These are phyloP conservation scores for Ulota crispa DNA, from an alignment of 225 moss, liverwort and hornwort genomes.

Conservation along the genomic window DNA sequence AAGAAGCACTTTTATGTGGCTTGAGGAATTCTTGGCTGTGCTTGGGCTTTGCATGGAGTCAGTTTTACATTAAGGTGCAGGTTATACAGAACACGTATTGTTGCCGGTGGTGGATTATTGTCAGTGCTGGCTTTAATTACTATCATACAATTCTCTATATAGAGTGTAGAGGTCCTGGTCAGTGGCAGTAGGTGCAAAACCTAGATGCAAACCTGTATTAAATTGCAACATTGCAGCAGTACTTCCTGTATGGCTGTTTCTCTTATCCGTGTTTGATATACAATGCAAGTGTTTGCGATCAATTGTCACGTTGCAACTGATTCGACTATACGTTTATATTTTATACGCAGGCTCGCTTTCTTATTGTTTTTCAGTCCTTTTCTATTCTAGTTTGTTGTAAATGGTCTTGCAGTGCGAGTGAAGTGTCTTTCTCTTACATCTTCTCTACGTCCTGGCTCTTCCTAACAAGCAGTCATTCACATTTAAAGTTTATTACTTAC, in stretches of 20 bases:
- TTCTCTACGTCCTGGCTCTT: no score
- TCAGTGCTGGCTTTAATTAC: background rate
- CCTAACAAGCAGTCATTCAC: no score
- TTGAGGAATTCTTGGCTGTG: background rate
- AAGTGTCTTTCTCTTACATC: no score
- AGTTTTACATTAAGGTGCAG: background rate
- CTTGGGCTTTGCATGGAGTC: background rate
- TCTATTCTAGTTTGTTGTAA: background rate
- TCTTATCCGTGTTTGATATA: background rate
- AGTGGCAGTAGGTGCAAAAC: background rate
- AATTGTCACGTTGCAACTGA: background rate
- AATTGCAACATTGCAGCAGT: constrained; percentile 15
- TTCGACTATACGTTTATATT: rapidly evolving
- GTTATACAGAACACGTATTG: background rate
- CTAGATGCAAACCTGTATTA: constrained; percentile 26
- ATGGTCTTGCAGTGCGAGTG: background rate
- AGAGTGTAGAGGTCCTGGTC: constrained; percentile 1
- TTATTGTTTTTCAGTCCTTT: background rate
- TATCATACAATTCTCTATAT: constrained; percentile 16
- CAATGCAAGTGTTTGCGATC: background rate
- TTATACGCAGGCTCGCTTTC: no score
- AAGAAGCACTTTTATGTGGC: constrained; percentile 1
- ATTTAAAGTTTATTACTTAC: no score
- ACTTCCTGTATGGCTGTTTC: background rate
- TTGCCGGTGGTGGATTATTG: background rate